Evolutionary conservation across 495 filamentous ascomycete species (phyloP).

Genomic region (Neurospora sp.): DNA sequence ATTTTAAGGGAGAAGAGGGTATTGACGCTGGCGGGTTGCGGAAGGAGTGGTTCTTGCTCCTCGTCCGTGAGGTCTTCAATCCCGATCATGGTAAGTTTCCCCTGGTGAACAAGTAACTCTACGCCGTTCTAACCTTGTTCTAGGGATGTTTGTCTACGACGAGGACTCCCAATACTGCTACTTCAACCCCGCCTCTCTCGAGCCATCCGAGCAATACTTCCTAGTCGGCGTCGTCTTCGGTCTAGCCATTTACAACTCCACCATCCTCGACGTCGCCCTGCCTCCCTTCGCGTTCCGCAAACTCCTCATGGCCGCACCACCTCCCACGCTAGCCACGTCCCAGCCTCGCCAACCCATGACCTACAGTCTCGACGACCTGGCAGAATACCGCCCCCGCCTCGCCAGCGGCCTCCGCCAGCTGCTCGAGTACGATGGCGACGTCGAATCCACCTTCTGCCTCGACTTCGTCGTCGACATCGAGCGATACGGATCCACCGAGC

Average conservation of each 20-base stretch:
- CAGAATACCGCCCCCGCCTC: constrained; percentile 70
- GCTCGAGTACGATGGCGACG: constrained; percentile 77
- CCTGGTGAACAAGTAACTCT: background rate
- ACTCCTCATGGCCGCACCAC: constrained; percentile 62
- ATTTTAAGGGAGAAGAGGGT: constrained; percentile 83
- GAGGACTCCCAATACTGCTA: constrained; percentile 93
- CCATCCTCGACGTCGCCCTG: constrained; percentile 82
- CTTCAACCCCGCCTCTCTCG: constrained; percentile 86
- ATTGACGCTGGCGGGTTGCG: constrained; percentile 85
- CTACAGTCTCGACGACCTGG: constrained; percentile 74
- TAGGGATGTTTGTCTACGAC: constrained; percentile 85
- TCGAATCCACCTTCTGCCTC: constrained; percentile 70
- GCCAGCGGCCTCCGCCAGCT: constrained; percentile 68
- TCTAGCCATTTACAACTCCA: constrained; percentile 93
- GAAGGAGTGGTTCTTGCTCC: constrained; percentile 93
- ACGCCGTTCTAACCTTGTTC: background rate
- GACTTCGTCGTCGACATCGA: constrained; percentile 75
- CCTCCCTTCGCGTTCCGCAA: constrained; percentile 93
- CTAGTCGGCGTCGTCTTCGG: constrained; percentile 83
- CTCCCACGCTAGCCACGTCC: constrained; percentile 39
- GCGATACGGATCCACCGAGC: constrained; percentile 59
- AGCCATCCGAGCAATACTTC: constrained; percentile 90
- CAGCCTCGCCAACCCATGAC: constrained; percentile 53
- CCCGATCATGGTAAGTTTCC: constrained; percentile 67
- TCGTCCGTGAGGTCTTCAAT: constrained; percentile 88